A percentile compares a stretch with the other conserved stretches of the same genome.
phyloP scores from a whole-genome alignment of 164 flowering plant genomes.

The Annona squamosa region DNA sequence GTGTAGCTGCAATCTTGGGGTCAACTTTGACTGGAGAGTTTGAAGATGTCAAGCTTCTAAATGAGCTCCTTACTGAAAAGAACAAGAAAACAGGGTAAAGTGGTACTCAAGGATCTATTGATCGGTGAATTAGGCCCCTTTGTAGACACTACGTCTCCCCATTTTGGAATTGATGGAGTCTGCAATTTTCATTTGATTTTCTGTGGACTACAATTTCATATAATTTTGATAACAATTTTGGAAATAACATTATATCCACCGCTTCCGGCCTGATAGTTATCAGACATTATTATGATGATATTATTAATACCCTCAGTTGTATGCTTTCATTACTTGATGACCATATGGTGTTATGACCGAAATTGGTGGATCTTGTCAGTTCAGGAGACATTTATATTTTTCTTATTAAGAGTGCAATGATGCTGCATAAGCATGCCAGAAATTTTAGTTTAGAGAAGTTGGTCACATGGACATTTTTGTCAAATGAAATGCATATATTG shows the following conservation, averaged over 20 bases:
- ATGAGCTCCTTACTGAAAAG: constrained; percentile 49
- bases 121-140: background rate
- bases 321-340: background rate
- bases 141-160: background rate
- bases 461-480: no score
- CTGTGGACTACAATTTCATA: background rate
- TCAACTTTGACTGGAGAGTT: constrained; percentile 69
- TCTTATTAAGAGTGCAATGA: no score
- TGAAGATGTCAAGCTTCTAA: constrained; percentile 58
- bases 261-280: background rate
- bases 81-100: constrained; percentile 44
- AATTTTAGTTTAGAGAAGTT: no score
- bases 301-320: background rate
- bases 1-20: constrained; percentile 70
- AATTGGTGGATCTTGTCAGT: background rate
- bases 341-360: no score
- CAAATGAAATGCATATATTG: background rate
- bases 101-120: background rate
- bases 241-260: background rate
- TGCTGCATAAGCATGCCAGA: no score
- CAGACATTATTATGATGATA: background rate
- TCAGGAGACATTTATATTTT: background rate
- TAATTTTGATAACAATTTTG: background rate
- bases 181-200: background rate
- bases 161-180: background rate